phyloP scores from a whole-genome alignment of 495 filamentous ascomycete genomes.

The Daldinia loculata region DNA sequence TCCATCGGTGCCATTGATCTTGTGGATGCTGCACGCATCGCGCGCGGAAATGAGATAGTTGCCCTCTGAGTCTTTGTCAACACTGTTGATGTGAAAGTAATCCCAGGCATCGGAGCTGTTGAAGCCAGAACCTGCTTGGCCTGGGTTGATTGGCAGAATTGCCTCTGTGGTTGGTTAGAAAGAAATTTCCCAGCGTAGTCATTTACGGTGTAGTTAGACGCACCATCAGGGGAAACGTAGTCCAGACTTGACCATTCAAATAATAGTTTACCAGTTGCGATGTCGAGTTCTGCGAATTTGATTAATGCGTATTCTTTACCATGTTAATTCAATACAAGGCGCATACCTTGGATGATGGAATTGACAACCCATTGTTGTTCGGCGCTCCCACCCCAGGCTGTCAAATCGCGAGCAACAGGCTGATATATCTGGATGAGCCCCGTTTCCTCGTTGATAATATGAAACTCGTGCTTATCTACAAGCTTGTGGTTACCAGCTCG shows the following conservation, averaged over 20 bases:
- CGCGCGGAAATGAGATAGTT: constrained; percentile 69
- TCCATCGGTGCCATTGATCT: constrained; percentile 67
- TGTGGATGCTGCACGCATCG: constrained; percentile 65
- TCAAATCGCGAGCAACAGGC: constrained; percentile 52
- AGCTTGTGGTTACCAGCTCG: constrained; percentile 62
- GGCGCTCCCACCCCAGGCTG: constrained; percentile 48
- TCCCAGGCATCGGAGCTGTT: constrained; percentile 63
- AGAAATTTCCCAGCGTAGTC: background rate
- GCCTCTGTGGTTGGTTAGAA: background rate
- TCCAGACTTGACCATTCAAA: background rate
- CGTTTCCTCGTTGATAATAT: constrained; percentile 60
- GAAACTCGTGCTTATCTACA: constrained; percentile 64
- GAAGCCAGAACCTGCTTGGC: constrained; percentile 49
- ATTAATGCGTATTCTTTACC: background rate
- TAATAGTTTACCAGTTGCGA: background rate
- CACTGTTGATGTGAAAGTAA: constrained; percentile 72
- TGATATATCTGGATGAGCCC: constrained; percentile 63
- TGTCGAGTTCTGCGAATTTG: background rate
- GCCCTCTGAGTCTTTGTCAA: constrained; percentile 65
- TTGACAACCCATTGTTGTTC: constrained; percentile 44
- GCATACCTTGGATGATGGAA: background rate
- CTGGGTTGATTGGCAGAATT: background rate
- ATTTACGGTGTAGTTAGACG: background rate
- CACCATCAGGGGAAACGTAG: background rate
- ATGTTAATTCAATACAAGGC: fast-evolving